phyloP scores from a whole-genome alignment of 208 protist species.

The Acanthamoeba lenticulata region DNA sequence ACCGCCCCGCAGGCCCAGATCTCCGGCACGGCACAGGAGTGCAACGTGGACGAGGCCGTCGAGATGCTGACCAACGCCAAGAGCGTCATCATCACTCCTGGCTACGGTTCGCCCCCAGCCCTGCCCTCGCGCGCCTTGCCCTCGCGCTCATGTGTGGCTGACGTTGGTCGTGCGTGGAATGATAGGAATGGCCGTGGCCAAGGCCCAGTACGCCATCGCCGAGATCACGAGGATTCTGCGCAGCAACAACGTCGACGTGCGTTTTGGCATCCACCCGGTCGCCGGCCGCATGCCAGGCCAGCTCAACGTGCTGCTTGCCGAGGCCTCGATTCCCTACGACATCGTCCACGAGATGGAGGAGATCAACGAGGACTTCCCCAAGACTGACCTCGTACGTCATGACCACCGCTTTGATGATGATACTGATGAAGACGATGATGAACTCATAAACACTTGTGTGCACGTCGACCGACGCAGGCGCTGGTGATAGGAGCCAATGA shows the following conservation, averaged over 20 bases:
- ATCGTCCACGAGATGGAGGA: slow-evolving; percentile 95
- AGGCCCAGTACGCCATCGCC: slow-evolving; percentile 91
- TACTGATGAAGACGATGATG: no score
- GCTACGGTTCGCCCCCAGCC: slow-evolving; percentile 86
- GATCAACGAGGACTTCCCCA: slow-evolving; percentile 86
- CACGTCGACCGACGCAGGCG: not conserved
- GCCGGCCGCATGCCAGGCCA: slow-evolving; percentile 91
- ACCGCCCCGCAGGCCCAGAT: not conserved
- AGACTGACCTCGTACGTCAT: slow-evolving; percentile 84
- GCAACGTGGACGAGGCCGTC: slow-evolving; percentile 8
- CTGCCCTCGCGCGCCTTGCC: no score
- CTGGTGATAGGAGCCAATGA: slow-evolving; percentile 91
- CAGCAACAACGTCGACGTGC: slow-evolving; percentile 77
- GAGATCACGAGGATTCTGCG: slow-evolving; percentile 84
- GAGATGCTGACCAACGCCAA: slow-evolving; percentile 80
- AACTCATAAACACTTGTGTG: no score
- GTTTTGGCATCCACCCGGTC: slow-evolving; percentile 93
- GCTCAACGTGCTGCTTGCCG: slow-evolving; percentile 93
- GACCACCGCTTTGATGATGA: not conserved
- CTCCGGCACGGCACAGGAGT: slow-evolving; percentile 27
- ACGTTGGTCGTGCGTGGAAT: no score
- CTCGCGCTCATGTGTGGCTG: no score
- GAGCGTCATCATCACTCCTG: slow-evolving; percentile 92
- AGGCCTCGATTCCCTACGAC: slow-evolving; percentile 94
- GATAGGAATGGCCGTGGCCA: slow-evolving; percentile 91